phyloP scores from a whole-genome alignment of 129 eudicot species.

The Silybum marianum region DNA sequence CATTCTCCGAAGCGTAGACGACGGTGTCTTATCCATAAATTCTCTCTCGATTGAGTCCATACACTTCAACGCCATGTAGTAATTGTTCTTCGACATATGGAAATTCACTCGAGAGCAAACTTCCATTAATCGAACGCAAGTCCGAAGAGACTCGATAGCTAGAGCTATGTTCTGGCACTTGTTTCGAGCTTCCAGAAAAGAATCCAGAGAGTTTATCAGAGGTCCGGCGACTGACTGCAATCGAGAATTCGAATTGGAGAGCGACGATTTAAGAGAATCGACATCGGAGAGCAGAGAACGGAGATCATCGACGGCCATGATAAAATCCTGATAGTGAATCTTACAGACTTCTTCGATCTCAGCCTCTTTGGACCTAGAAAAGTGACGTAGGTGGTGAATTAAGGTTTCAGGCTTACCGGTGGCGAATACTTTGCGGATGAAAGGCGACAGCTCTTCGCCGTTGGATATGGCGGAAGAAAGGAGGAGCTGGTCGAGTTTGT shows the following conservation, averaged over 20 bases:
- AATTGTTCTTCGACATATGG: constrained; percentile 49
- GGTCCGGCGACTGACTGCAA: constrained; percentile 85
- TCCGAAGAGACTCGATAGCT: constrained; percentile 55
- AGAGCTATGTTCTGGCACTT: constrained; percentile 58
- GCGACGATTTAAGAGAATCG: constrained; percentile 75
- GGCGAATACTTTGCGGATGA: constrained; percentile 83
- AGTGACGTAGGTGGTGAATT: constrained; percentile 71
- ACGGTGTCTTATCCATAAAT: constrained; percentile 52
- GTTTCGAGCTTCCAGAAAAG: constrained; percentile 64
- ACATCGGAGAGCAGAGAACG: constrained; percentile 83
- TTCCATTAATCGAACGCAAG: constrained; percentile 60
- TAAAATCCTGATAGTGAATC: constrained; percentile 93
- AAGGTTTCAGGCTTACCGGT: constrained; percentile 92
- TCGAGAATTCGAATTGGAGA: constrained; percentile 60
- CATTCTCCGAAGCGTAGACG: constrained; percentile 67
- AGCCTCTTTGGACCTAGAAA: constrained; percentile 76
- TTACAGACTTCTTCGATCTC: constrained; percentile 96
- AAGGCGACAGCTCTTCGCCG: constrained; percentile 89
- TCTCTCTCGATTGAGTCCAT: constrained; percentile 67
- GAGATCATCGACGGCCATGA: constrained; percentile 92
- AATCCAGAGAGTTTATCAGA: constrained; percentile 64
- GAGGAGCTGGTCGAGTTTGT: constrained; percentile 84
- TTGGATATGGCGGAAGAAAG: constrained; percentile 86
- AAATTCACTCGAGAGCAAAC: constrained; percentile 70
- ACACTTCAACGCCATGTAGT: constrained; percentile 86